Evolutionary conservation across 306 rosid genomes (phyloP), one percentile per base, ranked within the genome.

Genomic region (Malus sieversii): DNA sequence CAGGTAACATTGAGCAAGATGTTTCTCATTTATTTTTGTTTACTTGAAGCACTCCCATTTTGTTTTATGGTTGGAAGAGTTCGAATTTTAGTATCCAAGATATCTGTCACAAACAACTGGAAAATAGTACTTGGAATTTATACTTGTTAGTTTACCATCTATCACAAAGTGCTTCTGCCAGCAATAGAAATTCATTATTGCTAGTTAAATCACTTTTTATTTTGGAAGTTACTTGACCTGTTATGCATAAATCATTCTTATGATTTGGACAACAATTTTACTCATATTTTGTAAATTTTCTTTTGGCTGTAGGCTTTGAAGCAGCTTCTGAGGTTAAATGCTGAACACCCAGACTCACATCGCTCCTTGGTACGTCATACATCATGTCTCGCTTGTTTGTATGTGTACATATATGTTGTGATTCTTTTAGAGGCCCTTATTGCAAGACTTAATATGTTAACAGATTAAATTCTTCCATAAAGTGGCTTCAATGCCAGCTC

Each of bases 341-440:
- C 90, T 8, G 97, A 96, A 68, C 97, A 96, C 85, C 99, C 98
- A 77, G 98, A 92, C 81, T 88, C 98, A 29, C 97, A 92, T 78
- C 82, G 98, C 72, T 90, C 96, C 81, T 83, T 96, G 96, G 99
- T 96, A 88, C 76, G 89, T 67, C 51, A 7, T 44, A 61, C 45
- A 23, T 53, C 18, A 20, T 29, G 27, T 55, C 8, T 61, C 4
- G 18, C 32, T 55, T 66, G 70, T 61, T 70, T 33, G 6, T 73
- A 12, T 25, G 68, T 14, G 73, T 25, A 14, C 32, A 62, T 30
- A 40, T 40, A 18, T 18, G 35, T 25, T 58, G 27, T 44, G 67
- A 57, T 25, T 45, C 76, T 69, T 75, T 59, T 27, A 62, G 74
- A 40, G 67, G 73, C 71, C 42, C 51, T 86, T 75, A 78, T 81